Conservation (phyloP, 2,329 filamentous ascomycete species). For the Pseudogymnoascus sp. region DNA sequence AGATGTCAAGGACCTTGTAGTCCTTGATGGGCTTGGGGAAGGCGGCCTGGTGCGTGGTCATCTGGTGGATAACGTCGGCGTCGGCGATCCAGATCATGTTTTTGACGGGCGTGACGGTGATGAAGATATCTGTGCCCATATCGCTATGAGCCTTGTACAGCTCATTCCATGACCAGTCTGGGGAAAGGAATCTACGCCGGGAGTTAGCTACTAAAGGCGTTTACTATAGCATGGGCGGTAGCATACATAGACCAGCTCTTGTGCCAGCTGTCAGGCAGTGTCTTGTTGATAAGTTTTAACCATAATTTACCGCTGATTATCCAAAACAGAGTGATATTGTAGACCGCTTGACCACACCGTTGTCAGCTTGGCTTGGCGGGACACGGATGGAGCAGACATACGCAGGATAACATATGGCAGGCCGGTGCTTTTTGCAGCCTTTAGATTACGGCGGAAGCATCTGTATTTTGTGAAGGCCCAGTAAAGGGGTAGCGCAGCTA, state of each 20-base stretch:
- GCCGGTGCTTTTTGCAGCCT: constrained; percentile 41
- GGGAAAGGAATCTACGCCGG: constrained; percentile 40
- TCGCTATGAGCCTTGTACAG: constrained; percentile 50
- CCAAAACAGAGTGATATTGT: constrained; percentile 46
- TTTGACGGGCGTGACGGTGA: constrained; percentile 51
- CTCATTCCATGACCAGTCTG: constrained; percentile 51
- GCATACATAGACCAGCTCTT: constrained; percentile 53
- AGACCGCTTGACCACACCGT: constrained; percentile 33
- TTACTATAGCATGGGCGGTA: neutral
- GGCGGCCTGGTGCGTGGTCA: constrained; percentile 57
- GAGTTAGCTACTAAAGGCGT: constrained; percentile 12
- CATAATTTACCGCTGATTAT: constrained; percentile 46
- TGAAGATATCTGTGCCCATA: constrained; percentile 51
- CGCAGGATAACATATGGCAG: constrained; percentile 46
- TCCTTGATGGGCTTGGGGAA: constrained; percentile 61
- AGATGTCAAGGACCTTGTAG: constrained; percentile 54
- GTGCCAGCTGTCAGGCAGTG: constrained; percentile 47
- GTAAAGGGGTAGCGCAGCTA: constrained; percentile 17
- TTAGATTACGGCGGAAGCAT: constrained; percentile 39
- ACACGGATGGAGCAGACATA: constrained; percentile 30
- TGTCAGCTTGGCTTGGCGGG: neutral
- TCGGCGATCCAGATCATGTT: constrained; percentile 51
- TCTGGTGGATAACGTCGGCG: constrained; percentile 57
- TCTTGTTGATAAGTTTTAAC: constrained; percentile 44
- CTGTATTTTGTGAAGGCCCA: constrained; percentile 19